These are phyloP conservation scores for Daldinia bambusicola DNA, from an alignment of 495 filamentous ascomycete species.

Conservation along the genomic window DNA sequence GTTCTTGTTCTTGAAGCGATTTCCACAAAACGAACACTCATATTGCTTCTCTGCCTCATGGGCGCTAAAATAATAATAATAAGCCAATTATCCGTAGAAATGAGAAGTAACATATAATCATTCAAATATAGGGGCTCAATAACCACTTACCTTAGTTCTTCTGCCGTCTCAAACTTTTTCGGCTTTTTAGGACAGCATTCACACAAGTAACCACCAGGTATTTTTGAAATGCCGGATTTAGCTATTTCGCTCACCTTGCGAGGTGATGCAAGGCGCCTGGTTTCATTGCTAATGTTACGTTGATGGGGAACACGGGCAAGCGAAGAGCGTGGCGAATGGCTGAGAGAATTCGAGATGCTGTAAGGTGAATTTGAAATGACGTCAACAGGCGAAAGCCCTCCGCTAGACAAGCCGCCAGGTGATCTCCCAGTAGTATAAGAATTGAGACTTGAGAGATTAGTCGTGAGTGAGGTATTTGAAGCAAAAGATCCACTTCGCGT, in stretches of 20 bases:
- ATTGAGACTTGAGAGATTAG: slow-evolving; percentile 77
- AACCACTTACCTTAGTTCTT: slow-evolving; percentile 83
- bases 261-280: slow-evolving; percentile 55
- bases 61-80: slow-evolving; percentile 49
- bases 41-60: slow-evolving; percentile 98
- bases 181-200: slow-evolving; percentile 99
- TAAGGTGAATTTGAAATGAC: slow-evolving; percentile 68
- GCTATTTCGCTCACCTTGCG: slow-evolving; percentile 60
- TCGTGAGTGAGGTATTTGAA: slow-evolving; percentile 72
- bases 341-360: slow-evolving; percentile 65
- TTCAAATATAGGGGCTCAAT: neutral
- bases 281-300: slow-evolving; percentile 56
- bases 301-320: slow-evolving; percentile 61
- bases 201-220: slow-evolving; percentile 70
- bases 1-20: slow-evolving; percentile 99
- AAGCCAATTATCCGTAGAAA: slow-evolving; percentile 29
- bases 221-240: slow-evolving; percentile 55
- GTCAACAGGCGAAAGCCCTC: slow-evolving; percentile 61
- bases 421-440: slow-evolving; percentile 79
- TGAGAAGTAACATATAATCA: neutral
- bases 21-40: slow-evolving; percentile 87
- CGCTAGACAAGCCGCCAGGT: slow-evolving; percentile 76
- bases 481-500: slow-evolving; percentile 79
- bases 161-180: slow-evolving; percentile 90
- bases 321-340: slow-evolving; percentile 67